These are phyloP conservation scores for Neurospora sp. DNA, from an alignment of 495 filamentous ascomycete genomes.

Conservation along the genomic window DNA sequence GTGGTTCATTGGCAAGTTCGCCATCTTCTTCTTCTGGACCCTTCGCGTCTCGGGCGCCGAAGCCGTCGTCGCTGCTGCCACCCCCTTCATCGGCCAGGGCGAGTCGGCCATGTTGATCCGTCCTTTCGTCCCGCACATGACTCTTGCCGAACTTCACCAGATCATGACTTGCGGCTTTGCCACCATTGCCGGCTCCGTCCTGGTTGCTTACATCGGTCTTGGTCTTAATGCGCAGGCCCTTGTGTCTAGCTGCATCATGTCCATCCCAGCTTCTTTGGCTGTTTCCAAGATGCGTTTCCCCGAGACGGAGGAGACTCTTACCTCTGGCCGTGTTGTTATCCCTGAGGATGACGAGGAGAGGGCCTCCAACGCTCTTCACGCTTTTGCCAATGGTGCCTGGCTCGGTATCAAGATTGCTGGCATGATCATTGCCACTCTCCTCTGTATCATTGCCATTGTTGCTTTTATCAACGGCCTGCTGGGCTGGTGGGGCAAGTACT, in stretches of 20 bases:
- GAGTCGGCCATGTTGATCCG: slow-evolving; percentile 88
- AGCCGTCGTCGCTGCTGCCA: slow-evolving; percentile 85
- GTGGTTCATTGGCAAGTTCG: slow-evolving; percentile 81
- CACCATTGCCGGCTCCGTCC: slow-evolving; percentile 59
- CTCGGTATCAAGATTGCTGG: slow-evolving; percentile 79
- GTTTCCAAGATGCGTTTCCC: slow-evolving; percentile 82
- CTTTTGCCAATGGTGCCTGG: slow-evolving; percentile 82
- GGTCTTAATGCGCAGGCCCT: slow-evolving; percentile 75
- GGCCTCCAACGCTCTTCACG: slow-evolving; percentile 70
- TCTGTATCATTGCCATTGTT: slow-evolving; percentile 79
- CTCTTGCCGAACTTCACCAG: slow-evolving; percentile 78
- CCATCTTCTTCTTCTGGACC: slow-evolving; percentile 81
- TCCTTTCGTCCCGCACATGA: slow-evolving; percentile 75
- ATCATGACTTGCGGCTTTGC: slow-evolving; percentile 69
- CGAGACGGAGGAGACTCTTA: slow-evolving; percentile 75
- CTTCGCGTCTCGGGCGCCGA: slow-evolving; percentile 89
- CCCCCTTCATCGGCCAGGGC: slow-evolving; percentile 88
- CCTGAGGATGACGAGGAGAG: slow-evolving; percentile 61
- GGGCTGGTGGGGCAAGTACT: slow-evolving; percentile 81
- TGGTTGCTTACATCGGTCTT: slow-evolving; percentile 71
- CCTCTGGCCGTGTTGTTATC: slow-evolving; percentile 67
- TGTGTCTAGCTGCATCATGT: slow-evolving; percentile 91
- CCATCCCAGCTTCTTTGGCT: slow-evolving; percentile 78
- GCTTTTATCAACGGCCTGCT: slow-evolving; percentile 67
- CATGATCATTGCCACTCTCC: slow-evolving; percentile 68